Conservation (phyloP, 2,329 filamentous ascomycete genomes). For the Xylariaceae sp. region DNA sequence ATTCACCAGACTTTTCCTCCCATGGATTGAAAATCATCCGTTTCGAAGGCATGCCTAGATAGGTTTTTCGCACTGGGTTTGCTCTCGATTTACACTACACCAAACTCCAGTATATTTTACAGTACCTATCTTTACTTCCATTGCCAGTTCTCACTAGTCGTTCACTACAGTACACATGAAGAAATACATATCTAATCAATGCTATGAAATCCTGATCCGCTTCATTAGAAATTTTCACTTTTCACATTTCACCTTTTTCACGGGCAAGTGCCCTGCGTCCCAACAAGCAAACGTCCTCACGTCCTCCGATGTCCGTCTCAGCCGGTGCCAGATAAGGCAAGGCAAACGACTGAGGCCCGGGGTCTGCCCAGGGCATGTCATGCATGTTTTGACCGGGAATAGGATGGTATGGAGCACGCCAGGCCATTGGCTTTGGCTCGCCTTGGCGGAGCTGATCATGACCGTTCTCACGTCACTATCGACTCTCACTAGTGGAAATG, state of each 20-base stretch:
- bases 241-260: too few relatives aligned
- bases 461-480: constrained; percentile 20
- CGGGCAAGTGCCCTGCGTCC: background rate
- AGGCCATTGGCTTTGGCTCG: constrained; percentile 13
- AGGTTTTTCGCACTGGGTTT: background rate
- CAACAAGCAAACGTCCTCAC: constrained; percentile 2
- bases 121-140: too few relatives aligned
- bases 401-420: constrained; percentile 20
- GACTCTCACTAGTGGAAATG: background rate
- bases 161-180: too few relatives aligned
- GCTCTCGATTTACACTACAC: too few relatives aligned
- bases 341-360: constrained; percentile 4
- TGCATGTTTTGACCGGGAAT: constrained; percentile 17
- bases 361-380: constrained; percentile 24
- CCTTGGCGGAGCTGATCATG: constrained; percentile 22
- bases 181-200: too few relatives aligned
- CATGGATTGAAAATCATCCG: constrained; percentile 4
- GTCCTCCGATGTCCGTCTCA: constrained; percentile 17
- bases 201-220: too few relatives aligned
- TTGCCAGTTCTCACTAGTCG: too few relatives aligned
- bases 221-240: too few relatives aligned
- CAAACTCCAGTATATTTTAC: too few relatives aligned
- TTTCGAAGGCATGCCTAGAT: too few relatives aligned
- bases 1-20: constrained; percentile 10
- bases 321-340: constrained; percentile 25